These are phyloP conservation scores for Wickerhamomyces rabaulensis DNA, from an alignment of 805 yeast species.

Conservation along the genomic window DNA sequence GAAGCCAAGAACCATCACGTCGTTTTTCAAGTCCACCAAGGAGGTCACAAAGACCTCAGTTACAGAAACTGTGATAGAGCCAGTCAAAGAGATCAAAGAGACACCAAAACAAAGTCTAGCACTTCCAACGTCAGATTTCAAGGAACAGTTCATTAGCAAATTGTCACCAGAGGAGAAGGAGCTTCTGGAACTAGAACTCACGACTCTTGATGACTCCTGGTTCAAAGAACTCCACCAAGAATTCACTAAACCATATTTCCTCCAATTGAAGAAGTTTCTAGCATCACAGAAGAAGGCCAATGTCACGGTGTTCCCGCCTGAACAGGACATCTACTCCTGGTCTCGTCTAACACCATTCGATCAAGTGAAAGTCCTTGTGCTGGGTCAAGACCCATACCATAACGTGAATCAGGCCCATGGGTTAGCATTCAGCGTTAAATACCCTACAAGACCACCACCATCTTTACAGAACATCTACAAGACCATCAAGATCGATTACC, in stretches of 20 bases:
- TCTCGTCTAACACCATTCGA: slow-evolving; percentile 76
- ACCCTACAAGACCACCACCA: slow-evolving; percentile 84
- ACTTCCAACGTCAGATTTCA: slow-evolving; percentile 3
- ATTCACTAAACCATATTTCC: slow-evolving; percentile 79
- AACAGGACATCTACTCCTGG: slow-evolving; percentile 83
- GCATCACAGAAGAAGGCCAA: slow-evolving; percentile 36
- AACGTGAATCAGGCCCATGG: slow-evolving; percentile 94
- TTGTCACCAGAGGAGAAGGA: slow-evolving; percentile 35
- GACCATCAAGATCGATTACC: slow-evolving; percentile 65
- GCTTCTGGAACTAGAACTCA: slow-evolving; percentile 61
- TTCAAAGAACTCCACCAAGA: slow-evolving; percentile 61
- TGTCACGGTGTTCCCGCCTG: slow-evolving; percentile 75
- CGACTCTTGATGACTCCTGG: slow-evolving; percentile 75
- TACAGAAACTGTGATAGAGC: background rate
- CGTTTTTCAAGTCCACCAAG: background rate
- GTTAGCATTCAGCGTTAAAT: slow-evolving; percentile 83
- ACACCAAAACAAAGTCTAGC: background rate
- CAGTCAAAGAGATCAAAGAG: background rate
- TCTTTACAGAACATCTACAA: slow-evolving; percentile 85
- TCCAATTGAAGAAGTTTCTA: slow-evolving; percentile 64
- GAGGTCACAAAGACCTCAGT: background rate
- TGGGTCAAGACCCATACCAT: slow-evolving; percentile 98
- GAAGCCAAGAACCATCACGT: background rate
- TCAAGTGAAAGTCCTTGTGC: slow-evolving; percentile 66
- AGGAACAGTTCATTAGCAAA: slow-evolving; percentile 5